Percentiles rank a stretch among this genome's conserved stretches.
Evolutionary conservation across 495 filamentous ascomycete species (phyloP).

Genomic region (Talaromyces stipitatus): DNA sequence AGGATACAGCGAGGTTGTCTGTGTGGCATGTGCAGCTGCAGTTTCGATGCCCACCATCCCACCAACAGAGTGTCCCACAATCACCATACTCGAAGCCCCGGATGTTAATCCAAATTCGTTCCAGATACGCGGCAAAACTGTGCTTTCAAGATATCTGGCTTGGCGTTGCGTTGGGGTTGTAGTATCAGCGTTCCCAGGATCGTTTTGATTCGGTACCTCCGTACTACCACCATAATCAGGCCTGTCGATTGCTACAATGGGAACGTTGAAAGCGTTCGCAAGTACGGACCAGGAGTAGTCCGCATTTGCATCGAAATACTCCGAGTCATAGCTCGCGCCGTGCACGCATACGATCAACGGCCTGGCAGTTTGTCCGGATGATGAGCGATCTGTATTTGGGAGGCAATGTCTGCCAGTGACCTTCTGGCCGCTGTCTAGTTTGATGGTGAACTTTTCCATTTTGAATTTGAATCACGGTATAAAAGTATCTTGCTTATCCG

Average conservation of each 20-base stretch:
- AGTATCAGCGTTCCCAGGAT: slow-evolving; percentile 8
- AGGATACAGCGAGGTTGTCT: slow-evolving; percentile 15
- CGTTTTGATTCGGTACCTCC: slow-evolving; percentile 1
- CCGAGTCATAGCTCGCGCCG: slow-evolving; percentile 24
- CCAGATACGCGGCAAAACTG: slow-evolving; percentile 27
- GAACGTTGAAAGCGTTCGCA: slow-evolving; percentile 17
- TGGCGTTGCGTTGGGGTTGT: slow-evolving; percentile 10
- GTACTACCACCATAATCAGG: slow-evolving; percentile 23
- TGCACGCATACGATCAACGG: slow-evolving; percentile 27
- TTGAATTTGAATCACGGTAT: no score
- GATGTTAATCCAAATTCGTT: slow-evolving; percentile 12
- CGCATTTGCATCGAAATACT: slow-evolving; percentile 27
- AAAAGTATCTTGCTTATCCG: no score
- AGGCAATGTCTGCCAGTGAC: neutral
- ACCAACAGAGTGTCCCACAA: slow-evolving; percentile 27
- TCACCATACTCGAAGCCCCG: slow-evolving; percentile 20
- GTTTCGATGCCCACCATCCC: slow-evolving; percentile 18
- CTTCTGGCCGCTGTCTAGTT: neutral
- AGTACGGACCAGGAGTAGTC: slow-evolving; percentile 16
- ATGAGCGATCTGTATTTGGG: neutral
- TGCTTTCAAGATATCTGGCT: slow-evolving; percentile 18
- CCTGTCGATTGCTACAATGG: slow-evolving; percentile 23
- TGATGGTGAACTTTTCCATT: neutral
- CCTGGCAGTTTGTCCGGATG: neutral
- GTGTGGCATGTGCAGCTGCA: slow-evolving; percentile 13